Evolutionary conservation across 1,284 basidiomycete genomes (phyloP).

Genomic region (Boletus semigastroideus): DNA sequence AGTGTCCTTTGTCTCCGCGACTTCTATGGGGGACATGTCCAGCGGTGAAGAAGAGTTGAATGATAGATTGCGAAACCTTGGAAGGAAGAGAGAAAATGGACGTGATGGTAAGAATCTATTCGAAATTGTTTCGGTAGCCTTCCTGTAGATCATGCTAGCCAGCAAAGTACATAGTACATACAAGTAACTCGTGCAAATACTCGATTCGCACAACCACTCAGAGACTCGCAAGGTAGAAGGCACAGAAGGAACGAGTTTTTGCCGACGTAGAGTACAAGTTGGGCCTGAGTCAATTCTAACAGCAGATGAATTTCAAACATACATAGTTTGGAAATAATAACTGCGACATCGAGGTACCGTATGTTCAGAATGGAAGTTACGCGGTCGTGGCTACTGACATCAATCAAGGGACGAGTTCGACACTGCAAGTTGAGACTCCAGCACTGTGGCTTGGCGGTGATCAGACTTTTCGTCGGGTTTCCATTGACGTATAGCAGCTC

Average conservation of each 20-base stretch:
- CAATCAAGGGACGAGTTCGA: no score
- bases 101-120: conserved; percentile 18
- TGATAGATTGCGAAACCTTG: not conserved
- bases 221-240: no score
- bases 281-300: no score
- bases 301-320: no score
- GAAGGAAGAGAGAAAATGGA: conserved; percentile 1
- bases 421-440: no score
- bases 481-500: not conserved
- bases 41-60: conserved; percentile 1
- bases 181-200: not conserved
- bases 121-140: conserved; percentile 1
- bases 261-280: no score
- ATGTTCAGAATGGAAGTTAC: no score
- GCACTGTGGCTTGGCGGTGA: not conserved
- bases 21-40: conserved; percentile 26
- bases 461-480: not conserved
- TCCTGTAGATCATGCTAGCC: conserved; percentile 7
- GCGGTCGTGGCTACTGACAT: no score
- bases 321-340: no score
- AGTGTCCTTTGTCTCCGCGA: conserved; percentile 44
- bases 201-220: not conserved
- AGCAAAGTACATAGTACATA: not conserved
- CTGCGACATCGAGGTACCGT: no score
- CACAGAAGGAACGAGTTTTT: no score